These are phyloP conservation scores for Gaeumannomyces tritici DNA, from an alignment of 2,329 filamentous ascomycete genomes.

Conservation along the genomic window DNA sequence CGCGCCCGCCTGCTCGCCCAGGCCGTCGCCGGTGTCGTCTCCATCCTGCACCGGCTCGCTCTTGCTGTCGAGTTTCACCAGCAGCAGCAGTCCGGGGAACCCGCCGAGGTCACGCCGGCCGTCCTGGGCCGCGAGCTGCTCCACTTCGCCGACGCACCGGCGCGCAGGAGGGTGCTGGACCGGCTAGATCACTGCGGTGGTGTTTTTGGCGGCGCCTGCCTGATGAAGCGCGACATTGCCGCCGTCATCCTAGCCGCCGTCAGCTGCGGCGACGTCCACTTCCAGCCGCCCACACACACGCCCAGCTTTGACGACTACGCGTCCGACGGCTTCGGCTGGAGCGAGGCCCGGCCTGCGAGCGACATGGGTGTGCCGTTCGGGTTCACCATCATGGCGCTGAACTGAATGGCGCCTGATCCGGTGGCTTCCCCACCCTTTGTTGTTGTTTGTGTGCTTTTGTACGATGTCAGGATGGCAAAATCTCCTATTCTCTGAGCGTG, in stretches of 20 bases:
- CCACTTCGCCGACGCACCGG: conserved; percentile 19
- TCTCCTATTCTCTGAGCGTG: not conserved
- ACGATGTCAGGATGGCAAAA: not conserved
- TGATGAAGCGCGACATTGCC: conserved; percentile 20
- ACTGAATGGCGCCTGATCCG: conserved; percentile 11
- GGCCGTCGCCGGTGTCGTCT: conserved; percentile 23
- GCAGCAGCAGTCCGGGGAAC: no score
- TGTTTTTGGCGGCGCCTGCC: conserved; percentile 20
- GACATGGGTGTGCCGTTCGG: conserved; percentile 27
- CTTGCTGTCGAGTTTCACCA: conserved; percentile 1
- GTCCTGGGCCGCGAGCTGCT: conserved; percentile 18
- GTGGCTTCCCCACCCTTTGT: not conserved
- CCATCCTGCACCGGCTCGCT: conserved; percentile 17
- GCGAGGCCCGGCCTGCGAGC: conserved; percentile 18
- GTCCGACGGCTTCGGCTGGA: conserved; percentile 16
- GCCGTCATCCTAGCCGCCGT: conserved; percentile 19
- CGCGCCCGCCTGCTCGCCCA: conserved; percentile 23
- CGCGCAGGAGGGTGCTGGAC: conserved; percentile 18
- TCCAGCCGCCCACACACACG: conserved; percentile 6
- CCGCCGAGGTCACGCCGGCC: conserved; percentile 9
- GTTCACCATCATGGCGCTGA: conserved; percentile 26
- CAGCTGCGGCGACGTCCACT: conserved; percentile 15
- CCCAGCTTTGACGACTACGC: conserved; percentile 15
- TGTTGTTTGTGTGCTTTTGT: not conserved
- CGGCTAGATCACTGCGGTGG: conserved; percentile 17